phyloP scores from a whole-genome alignment of 1,284 basidiomycete species.

The Leccinum pachyderme region DNA sequence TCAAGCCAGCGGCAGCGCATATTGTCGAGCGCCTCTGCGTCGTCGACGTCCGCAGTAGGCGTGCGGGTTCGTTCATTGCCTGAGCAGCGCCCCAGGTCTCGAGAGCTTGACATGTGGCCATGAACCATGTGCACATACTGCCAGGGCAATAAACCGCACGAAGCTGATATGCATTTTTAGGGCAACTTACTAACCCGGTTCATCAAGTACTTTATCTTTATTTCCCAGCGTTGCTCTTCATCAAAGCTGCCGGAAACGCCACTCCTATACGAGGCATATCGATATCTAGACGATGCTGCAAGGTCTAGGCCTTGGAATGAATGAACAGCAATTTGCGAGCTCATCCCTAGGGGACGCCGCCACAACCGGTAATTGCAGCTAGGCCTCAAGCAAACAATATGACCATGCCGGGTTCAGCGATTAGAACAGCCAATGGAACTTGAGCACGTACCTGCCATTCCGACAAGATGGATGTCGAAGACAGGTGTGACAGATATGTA shows the following conservation, averaged over 20 bases:
- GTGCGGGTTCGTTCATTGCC: neutral
- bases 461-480: constrained; percentile 14
- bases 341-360: neutral
- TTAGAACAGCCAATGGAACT: constrained; percentile 6
- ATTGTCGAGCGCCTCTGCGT: neutral
- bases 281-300: neutral
- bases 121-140: constrained; percentile 7
- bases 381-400: constrained; percentile 14
- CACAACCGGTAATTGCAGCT: constrained; percentile 9
- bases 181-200: constrained; percentile 20
- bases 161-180: constrained; percentile 17
- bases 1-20: constrained; percentile 1
- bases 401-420: constrained; percentile 20
- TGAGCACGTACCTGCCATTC: constrained; percentile 13
- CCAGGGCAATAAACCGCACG: constrained; percentile 28
- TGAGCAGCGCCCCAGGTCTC: neutral
- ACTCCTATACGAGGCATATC: constrained; percentile 9
- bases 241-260: constrained; percentile 22
- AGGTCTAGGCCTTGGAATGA: constrained; percentile 1
- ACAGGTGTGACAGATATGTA: constrained; percentile 8
- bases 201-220: constrained; percentile 10
- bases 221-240: constrained; percentile 5
- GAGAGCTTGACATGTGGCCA: neutral
- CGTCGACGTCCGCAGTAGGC: constrained; percentile 1
- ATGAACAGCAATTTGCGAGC: neutral